Percentiles rank a stretch among this genome's conserved stretches.
phyloP scores from a whole-genome alignment of 2,329 filamentous ascomycete genomes.

The Rhynchosporium secalis region DNA sequence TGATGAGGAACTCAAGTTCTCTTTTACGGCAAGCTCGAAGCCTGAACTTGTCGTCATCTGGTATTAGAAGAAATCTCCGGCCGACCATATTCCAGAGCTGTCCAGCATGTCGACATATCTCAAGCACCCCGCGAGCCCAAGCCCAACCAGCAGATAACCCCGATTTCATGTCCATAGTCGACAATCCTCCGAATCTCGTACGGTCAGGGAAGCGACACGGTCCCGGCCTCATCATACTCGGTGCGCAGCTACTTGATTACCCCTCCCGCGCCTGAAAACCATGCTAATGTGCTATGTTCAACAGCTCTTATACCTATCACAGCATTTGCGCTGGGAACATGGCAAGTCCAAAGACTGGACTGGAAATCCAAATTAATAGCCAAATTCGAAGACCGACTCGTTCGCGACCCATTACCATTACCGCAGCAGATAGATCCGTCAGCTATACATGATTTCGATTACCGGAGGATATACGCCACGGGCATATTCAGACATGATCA shows the following conservation, averaged over 20 bases:
- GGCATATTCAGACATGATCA: conserved; percentile 81
- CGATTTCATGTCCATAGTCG: conserved; percentile 80
- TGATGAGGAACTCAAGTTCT: conserved; percentile 27
- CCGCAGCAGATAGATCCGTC: conserved; percentile 78
- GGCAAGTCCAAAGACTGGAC: conserved; percentile 89
- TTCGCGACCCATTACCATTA: conserved; percentile 81
- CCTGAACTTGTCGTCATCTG: conserved; percentile 3
- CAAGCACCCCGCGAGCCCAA: conserved; percentile 28
- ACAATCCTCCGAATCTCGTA: conserved; percentile 80
- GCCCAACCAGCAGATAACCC: conserved; percentile 64
- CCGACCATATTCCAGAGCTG: conserved; percentile 23
- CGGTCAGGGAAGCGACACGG: conserved; percentile 73
- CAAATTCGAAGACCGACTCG: conserved; percentile 86
- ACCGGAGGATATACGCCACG: conserved; percentile 74
- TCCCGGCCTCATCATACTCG: conserved; percentile 75
- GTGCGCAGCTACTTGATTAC: conserved; percentile 43
- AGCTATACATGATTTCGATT: conserved; percentile 89
- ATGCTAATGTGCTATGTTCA: conserved; percentile 11
- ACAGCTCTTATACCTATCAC: conserved; percentile 76
- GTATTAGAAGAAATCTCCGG: conserved; percentile 10
- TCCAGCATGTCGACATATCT: conserved; percentile 34
- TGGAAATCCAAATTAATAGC: conserved; percentile 95
- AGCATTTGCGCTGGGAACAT: conserved; percentile 85
- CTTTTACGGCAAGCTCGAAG: conserved; percentile 25
- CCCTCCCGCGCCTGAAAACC: neutral